Percentiles rank a stretch among this genome's conserved stretches.
Conservation (phyloP, 2,329 filamentous ascomycete genomes). For the Trichophyton equinum region DNA sequence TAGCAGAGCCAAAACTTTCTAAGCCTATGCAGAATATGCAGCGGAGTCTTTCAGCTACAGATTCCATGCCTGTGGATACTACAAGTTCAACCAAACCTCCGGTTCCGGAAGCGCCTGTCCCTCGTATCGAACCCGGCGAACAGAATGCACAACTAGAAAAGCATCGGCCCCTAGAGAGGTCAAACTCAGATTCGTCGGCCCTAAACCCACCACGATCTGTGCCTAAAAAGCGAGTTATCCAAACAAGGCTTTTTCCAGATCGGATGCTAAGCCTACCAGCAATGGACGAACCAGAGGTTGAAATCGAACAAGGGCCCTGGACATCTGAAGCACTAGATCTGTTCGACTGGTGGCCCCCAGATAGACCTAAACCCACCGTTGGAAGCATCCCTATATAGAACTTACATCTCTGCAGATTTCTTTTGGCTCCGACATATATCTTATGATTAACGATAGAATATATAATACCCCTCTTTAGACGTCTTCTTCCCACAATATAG, state of each 20-base stretch:
- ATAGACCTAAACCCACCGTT: conserved; percentile 22
- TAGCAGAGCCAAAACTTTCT: not conserved
- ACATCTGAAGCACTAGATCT: conserved; percentile 31
- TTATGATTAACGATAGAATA: not conserved
- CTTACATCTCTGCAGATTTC: not conserved
- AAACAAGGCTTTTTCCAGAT: conserved; percentile 1
- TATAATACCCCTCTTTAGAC: not conserved
- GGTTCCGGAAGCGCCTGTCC: not conserved
- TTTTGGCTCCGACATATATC: not conserved
- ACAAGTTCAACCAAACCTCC: not conserved
- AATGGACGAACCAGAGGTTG: conserved; percentile 12
- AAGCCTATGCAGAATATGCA: not conserved
- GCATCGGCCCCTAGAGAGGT: conserved; percentile 20
- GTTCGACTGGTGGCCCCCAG: conserved; percentile 33
- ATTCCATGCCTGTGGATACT: not conserved
- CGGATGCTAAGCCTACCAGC: not conserved
- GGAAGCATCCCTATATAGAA: not conserved
- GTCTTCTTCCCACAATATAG: not conserved
- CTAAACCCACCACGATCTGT: conserved; percentile 13
- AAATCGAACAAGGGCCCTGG: conserved; percentile 28
- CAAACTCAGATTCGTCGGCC: conserved; percentile 25
- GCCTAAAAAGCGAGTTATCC: not conserved
- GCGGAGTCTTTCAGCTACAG: not conserved
- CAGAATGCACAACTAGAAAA: not conserved
- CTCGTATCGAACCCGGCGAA: not conserved